These are phyloP conservation scores for Epichloe sp. DNA, from an alignment of 2,329 filamentous ascomycete genomes.

Conservation along the genomic window DNA sequence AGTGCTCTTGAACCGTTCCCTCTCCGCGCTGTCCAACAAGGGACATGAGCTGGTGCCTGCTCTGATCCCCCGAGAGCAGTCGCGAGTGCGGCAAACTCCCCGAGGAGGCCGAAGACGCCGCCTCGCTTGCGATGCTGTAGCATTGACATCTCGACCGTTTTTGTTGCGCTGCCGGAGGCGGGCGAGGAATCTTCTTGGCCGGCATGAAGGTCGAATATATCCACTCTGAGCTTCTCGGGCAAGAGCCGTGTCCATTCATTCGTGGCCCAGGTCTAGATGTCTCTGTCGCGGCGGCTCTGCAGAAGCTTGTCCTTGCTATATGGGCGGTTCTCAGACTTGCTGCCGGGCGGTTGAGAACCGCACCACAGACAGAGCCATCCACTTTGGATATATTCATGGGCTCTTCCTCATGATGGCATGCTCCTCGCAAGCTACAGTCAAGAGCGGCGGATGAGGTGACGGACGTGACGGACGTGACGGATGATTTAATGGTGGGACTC, in stretches of 20 bases:
- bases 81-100: conserved; percentile 1
- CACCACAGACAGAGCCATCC: conserved; percentile 46
- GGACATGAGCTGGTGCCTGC: conserved; percentile 34
- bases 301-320: conserved; percentile 15
- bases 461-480: not conserved
- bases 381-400: conserved; percentile 49
- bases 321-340: conserved; percentile 12
- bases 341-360: conserved; percentile 35
- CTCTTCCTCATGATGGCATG: conserved; percentile 34
- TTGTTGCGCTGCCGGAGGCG: not conserved
- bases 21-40: conserved; percentile 38
- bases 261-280: conserved; percentile 8
- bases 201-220: conserved; percentile 28
- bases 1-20: conserved; percentile 37
- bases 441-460: not conserved
- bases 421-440: conserved; percentile 1
- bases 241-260: conserved; percentile 11
- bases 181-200: conserved; percentile 11
- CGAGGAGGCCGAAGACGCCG: conserved; percentile 6
- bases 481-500: not conserved
- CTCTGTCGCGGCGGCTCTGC: conserved; percentile 10
- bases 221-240: conserved; percentile 24
- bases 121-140: conserved; percentile 16
- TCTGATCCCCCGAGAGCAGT: conserved; percentile 7
- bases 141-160: conserved; percentile 8